Evolutionary conservation across 208 protist genomes (phyloP).

Genomic region (Phytomonas sp.): DNA sequence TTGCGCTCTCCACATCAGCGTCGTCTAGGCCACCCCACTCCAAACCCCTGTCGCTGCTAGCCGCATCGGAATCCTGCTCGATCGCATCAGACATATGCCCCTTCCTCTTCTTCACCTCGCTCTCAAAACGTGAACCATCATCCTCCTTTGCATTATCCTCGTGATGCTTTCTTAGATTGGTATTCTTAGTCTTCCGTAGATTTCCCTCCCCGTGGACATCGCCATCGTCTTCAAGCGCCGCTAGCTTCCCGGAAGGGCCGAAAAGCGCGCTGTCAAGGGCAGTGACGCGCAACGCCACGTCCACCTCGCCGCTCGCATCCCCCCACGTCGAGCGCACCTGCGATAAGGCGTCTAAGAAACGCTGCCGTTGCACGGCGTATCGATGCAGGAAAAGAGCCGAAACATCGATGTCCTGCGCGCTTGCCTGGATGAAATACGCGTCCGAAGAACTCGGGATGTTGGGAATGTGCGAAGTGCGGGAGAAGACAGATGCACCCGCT

Average conservation of each 20-base stretch:
- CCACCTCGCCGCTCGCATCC: constrained; percentile 68
- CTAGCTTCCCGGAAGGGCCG: constrained; percentile 42
- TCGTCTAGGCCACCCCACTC: constrained; percentile 74
- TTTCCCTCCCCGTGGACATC: not conserved
- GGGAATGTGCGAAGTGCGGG: constrained; percentile 47
- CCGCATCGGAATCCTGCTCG: constrained; percentile 30
- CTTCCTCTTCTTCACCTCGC: constrained; percentile 18
- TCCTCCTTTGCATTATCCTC: constrained; percentile 13
- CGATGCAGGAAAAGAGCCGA: constrained; percentile 80
- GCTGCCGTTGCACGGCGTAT: constrained; percentile 85
- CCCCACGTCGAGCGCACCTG: constrained; percentile 83
- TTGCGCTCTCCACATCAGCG: constrained; percentile 15
- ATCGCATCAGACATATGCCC: constrained; percentile 12
- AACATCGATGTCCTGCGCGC: constrained; percentile 78
- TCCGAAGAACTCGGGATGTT: constrained; percentile 78
- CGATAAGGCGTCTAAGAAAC: constrained; percentile 73
- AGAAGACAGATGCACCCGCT: constrained; percentile 42
- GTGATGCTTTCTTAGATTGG: not conserved
- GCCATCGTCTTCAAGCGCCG: not conserved
- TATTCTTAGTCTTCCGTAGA: not conserved
- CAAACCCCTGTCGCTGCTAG: constrained; percentile 40
- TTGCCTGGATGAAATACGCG: constrained; percentile 80
- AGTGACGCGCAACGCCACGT: constrained; percentile 60
- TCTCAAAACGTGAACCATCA: constrained; percentile 22
- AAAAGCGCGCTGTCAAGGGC: constrained; percentile 72